Percentiles rank a stretch among this genome's conserved stretches.
phyloP scores from a whole-genome alignment of 768 basidiomycete species.

The Russula olivacea region DNA sequence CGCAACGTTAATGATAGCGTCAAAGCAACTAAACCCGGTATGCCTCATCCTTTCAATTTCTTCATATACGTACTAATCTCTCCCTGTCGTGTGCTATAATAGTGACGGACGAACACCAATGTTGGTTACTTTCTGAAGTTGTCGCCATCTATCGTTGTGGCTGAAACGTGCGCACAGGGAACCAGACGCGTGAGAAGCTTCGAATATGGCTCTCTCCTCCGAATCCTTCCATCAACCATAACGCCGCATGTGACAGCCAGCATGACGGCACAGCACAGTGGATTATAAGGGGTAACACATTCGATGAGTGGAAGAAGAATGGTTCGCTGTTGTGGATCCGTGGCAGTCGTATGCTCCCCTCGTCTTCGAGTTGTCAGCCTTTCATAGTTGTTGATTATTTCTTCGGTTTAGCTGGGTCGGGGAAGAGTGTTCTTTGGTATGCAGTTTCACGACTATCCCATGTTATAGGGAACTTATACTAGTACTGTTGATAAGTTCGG shows the following conservation, averaged over 20 bases:
- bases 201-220: background rate
- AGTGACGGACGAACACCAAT: too few species aligned
- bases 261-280: background rate
- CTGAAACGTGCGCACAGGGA: background rate
- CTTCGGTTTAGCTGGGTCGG: background rate
- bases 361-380: too few species aligned
- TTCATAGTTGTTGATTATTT: background rate
- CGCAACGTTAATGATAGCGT: too few species aligned
- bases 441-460: background rate
- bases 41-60: too few species aligned
- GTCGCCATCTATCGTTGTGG: too few species aligned
- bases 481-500: background rate
- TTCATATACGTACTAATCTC: too few species aligned
- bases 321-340: background rate
- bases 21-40: too few species aligned
- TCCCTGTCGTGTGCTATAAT: too few species aligned
- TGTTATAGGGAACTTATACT: background rate
- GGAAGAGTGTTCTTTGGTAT: background rate
- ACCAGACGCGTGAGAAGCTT: background rate
- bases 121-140: too few species aligned
- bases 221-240: background rate
- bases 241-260: background rate
- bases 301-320: background rate
- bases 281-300: background rate
- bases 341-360: background rate